Base-by-base conservation (phyloP, 139 green algal species). In the Spirogloea muscicola region DNA sequence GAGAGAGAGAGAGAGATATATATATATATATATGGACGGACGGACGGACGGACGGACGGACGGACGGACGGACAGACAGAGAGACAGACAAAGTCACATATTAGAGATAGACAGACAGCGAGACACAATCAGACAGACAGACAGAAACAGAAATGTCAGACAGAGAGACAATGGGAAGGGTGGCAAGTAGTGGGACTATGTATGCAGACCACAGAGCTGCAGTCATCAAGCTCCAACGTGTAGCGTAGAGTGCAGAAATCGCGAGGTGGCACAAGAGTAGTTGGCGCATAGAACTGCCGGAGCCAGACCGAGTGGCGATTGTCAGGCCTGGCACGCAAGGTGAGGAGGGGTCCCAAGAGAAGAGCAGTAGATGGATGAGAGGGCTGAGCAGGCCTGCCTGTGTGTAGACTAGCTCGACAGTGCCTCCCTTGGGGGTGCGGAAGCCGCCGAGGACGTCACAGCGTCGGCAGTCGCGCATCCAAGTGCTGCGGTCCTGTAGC, bases 361-460 rank as follows among this genome's bases (percentile, higher is more conserved):
- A 55, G 21, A 21, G n/a, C n/a, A n/a, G n/a, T n/a, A n/a, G n/a
- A n/a, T n/a, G n/a, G n/a, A n/a, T n/a, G 51, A 9, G 7, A 25
- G 51, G 13, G 51, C n/a, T n/a, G n/a, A n/a, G n/a, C n/a, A 2
- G 2, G 31, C 5, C 31, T 64, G 64, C 72, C 72, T 80, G 72
- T 9, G 72, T 80, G 57, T 80, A 80, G 55, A 80, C 39, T 25
- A 80, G 62, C 63, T 80, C 72, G 0, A 80, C 72, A 27, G 39
- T 68, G 49, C 69, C 69, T 21, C 63, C 72, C 31, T 70, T 36
- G 38, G 62, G 33, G 21, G 72, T 77, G 48, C 63, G 42, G 57
- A 80, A 80, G 27, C 64, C 72, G 2, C 72, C 72, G 31, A 80
- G 72, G 33, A 73, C 72, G 42, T 80, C 72, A n/a, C 62, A 80